Evolutionary conservation across 805 yeast genomes (phyloP), one percentile per base, ranked within the genome.

Genomic region (Lachancea fermentati): DNA sequence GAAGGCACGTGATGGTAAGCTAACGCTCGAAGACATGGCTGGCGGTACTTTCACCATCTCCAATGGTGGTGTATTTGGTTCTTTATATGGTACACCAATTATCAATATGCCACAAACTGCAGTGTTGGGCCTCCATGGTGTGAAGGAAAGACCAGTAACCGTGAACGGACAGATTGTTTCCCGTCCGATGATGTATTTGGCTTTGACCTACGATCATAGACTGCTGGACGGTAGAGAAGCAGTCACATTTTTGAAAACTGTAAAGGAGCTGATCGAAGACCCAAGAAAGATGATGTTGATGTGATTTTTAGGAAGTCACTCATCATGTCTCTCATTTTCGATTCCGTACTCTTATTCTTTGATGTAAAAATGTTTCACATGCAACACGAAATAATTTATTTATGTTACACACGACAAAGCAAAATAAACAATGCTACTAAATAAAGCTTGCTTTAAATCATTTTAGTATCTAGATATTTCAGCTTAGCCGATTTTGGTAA

Each of bases 31-130:
- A 74, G 98, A 93, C 68, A 91, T 93, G 97, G 78, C 96, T 46
- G 98, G 98, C 66, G 98, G 98, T 67, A 89, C 97, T 45, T 89
- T 93, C 76, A 93, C 98, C 60, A 93, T 93, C 58, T 93, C 97
- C 41, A 93, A 93, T 72, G 98, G 98, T 66, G 98, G 98, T 68
- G 96, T 93, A 43, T 93, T 93, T 60, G 98, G 98, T 50, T 93
- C 97, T 18, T 74, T 93, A 52, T 87, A 84, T 67, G 98, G 98
- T 66, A 93, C 98, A 39, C 98, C 98, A 60, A 93, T 93, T 68
- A 91, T 93, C 66, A 93, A 93, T 78, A 70, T 85, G 78, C 98
- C 98, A 41, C 98, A 93, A 73, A 88, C 96, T 44, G 97, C 97
- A 33, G 98, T 93, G 17, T 76, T 93, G 55, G 98, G 98, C 55